Evolutionary conservation across 2,329 filamentous ascomycete genomes (phyloP).

Genomic region (Nigrospora osmanthi): DNA sequence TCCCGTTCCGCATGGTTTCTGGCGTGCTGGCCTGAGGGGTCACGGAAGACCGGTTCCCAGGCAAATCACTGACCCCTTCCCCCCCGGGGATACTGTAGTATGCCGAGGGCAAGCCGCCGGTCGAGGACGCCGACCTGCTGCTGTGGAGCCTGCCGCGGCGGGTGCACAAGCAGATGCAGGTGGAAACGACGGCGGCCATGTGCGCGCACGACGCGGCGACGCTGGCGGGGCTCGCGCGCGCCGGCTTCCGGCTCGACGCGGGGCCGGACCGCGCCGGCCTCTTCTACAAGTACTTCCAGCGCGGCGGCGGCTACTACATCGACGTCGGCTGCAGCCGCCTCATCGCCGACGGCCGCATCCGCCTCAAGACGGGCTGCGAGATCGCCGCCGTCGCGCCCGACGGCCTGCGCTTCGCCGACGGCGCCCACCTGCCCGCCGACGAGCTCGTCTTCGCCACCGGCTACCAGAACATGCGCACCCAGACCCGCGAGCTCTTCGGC

Average conservation of each 20-base stretch:
- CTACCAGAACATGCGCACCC: conserved; percentile 59
- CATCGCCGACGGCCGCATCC: conserved; percentile 49
- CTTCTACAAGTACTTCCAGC: conserved; percentile 51
- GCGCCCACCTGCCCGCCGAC: conserved; percentile 41
- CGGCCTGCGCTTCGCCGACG: conserved; percentile 37
- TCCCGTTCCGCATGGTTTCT: too few species aligned
- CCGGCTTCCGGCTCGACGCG: conserved; percentile 49
- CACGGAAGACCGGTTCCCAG: too few species aligned
- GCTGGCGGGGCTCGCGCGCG: conserved; percentile 41
- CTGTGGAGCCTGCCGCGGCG: conserved; percentile 49
- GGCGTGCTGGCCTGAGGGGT: too few species aligned
- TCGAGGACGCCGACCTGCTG: conserved; percentile 59
- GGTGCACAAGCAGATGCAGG: conserved; percentile 52
- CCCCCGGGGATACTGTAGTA: too few species aligned
- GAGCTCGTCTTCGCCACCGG: conserved; percentile 50
- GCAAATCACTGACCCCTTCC: too few species aligned
- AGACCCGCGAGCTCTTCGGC: conserved; percentile 54
- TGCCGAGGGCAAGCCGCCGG: conserved; percentile 44
- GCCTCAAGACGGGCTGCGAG: conserved; percentile 41
- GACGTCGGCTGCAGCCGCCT: conserved; percentile 46
- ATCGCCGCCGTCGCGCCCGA: conserved; percentile 34
- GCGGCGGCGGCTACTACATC: conserved; percentile 54
- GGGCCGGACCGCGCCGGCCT: conserved; percentile 48
- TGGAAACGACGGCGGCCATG: conserved; percentile 30
- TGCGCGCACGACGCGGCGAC: conserved; percentile 25